These are phyloP conservation scores for Magnusiomyces sp. DNA, from an alignment of 1,139 yeast genomes.

Conservation along the genomic window DNA sequence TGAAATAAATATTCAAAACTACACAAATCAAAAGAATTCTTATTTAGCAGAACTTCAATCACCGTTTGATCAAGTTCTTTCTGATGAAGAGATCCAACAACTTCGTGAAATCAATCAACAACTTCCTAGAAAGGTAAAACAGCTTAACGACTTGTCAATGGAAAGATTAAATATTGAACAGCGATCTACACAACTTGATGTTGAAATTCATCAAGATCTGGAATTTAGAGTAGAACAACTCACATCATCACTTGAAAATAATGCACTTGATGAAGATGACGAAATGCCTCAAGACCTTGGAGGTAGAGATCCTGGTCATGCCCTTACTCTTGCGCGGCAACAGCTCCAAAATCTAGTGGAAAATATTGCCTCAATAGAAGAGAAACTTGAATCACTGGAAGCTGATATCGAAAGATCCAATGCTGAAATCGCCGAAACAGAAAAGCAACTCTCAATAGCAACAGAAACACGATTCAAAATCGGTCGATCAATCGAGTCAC, in stretches of 20 bases:
- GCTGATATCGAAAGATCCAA: conserved; percentile 13
- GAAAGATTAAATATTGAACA: conserved; percentile 45
- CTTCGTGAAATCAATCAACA: conserved; percentile 36
- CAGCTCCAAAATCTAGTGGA: conserved; percentile 6
- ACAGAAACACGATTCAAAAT: conserved; percentile 50
- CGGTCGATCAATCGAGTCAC: conserved; percentile 50
- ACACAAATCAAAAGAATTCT: conserved; percentile 29
- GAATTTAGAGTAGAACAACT: conserved; percentile 37
- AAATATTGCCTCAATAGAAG: conserved; percentile 5
- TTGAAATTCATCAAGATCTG: conserved; percentile 52
- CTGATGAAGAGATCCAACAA: conserved; percentile 38
- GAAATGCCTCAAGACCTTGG: neutral
- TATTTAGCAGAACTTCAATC: conserved; percentile 45
- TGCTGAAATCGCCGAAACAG: conserved; percentile 27
- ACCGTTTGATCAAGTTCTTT: conserved; percentile 47
- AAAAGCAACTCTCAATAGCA: conserved; percentile 40
- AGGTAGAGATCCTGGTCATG: neutral
- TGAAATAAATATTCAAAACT: conserved; percentile 27
- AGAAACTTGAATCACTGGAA: conserved; percentile 7
- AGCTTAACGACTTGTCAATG: conserved; percentile 39
- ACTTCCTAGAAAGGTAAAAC: conserved; percentile 37
- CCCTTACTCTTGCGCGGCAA: conserved; percentile 9
- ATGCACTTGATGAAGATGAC: neutral
- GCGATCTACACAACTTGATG: conserved; percentile 42
- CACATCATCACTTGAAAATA: conserved; percentile 12